Base-by-base conservation (phyloP, 176 grass and related monocot species). In the Carex cristatella region DNA sequence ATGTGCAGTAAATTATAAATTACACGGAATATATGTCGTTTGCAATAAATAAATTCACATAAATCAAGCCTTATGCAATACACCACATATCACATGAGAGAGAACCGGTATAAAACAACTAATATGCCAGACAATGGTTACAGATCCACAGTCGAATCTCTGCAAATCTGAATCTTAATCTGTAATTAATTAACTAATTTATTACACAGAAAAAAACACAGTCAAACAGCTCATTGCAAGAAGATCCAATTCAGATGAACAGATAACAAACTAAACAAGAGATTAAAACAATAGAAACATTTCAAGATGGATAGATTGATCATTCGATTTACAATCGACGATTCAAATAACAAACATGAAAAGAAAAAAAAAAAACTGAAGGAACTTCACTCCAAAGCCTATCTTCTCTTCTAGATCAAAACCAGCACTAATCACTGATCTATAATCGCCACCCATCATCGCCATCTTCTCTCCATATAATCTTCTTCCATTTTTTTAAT, bases 241-340 rank as follows among this genome's bases (percentile, higher is more conserved):
- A 60, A 81, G 46, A 78, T 57, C 75, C 77, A 86, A 69, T 80
- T 81, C 85, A 66, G 61, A 81, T 61, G 63, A 81, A 86, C 72
- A 68, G 10, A 86, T 80, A 59, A 86, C 37, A 86, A 3, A 83
- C 15, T 28, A 83, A 63, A 63, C 54, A 76, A 79, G 28, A 58
- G 12, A 79, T 16, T 37, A 35, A 77, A 77, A 61, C 15, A 15
- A 87, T 63, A 67, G 42, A 66, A 79, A 57, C 40, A 80, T 60
- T 80, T 51, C 77, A 81, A 69, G 81, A 85, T 68, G 69, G 72
- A 85, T 67, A 79, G 84, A 86, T 80, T 81, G 61, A 71, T 82
- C 73, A 69, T 86, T 84, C 64, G 73, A 92, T 84, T 68, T 71
- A 87, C 67, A 81, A 88, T 85, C 88, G 81, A 82, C 81, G 65